These are phyloP conservation scores for Austroboletus novae-zelandiae DNA, from an alignment of 1,284 basidiomycete species.

Conservation along the genomic window DNA sequence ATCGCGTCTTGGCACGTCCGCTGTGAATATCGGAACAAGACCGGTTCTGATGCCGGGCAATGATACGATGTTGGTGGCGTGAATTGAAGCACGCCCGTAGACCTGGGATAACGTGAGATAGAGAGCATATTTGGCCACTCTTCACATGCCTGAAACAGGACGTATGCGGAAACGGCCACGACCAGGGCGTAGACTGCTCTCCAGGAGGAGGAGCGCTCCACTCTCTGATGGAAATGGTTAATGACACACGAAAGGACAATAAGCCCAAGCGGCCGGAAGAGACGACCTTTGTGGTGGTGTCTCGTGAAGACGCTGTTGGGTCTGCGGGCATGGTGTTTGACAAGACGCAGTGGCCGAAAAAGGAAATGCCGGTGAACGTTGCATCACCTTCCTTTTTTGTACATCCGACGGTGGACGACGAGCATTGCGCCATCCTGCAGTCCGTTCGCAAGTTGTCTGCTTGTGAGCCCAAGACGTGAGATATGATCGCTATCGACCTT, in stretches of 20 bases:
- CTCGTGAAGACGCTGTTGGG: not conserved
- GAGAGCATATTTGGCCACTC: not conserved
- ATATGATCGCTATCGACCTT: constrained; percentile 5
- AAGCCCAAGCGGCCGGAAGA: not conserved
- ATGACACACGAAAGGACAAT: too few relatives aligned
- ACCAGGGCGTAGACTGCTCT: constrained; percentile 18
- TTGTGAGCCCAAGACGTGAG: constrained; percentile 10
- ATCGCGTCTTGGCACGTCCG: constrained; percentile 62
- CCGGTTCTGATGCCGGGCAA: constrained; percentile 24
- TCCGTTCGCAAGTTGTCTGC: not conserved
- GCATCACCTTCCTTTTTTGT: not conserved
- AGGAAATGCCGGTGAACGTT: constrained; percentile 1
- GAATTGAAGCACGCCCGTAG: constrained; percentile 4
- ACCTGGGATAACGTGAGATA: constrained; percentile 14
- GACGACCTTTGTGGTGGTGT: constrained; percentile 11
- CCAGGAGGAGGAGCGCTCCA: not conserved
- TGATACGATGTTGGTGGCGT: constrained; percentile 1
- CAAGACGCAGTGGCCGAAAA: constrained; percentile 1
- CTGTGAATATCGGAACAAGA: constrained; percentile 29
- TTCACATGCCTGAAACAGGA: constrained; percentile 23
- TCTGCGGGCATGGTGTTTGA: not conserved
- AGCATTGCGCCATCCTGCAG: too few relatives aligned
- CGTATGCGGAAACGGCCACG: constrained; percentile 5
- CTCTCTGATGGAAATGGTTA: constrained; percentile 8
- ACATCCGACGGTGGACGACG: not conserved